Base-by-base conservation (phyloP, 257 asterid species). In the Solanum sparsipilum region DNA sequence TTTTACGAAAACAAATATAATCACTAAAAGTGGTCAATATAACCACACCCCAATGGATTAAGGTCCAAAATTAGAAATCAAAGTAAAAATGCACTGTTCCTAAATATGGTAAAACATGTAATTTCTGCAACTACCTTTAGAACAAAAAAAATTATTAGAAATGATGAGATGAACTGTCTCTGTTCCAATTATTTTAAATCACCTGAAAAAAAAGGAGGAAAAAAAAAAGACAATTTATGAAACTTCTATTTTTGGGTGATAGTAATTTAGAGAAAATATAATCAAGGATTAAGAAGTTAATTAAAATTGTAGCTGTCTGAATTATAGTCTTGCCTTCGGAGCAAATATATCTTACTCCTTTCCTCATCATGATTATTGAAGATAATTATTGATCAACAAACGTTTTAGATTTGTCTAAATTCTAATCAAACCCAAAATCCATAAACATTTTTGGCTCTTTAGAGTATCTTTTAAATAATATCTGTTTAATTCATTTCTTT, bases 261-360 rank as follows among this genome's bases (percentile, higher is more conserved):
- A 23, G 29, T 23, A 60, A 60, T 0, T 23, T 60, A 0, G 0
- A 79, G 16, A 79, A 46, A 7, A 48, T 78, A n/a, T 79, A 79
- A 25, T 79, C 38, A 79, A n/a, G 29, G 8, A 25, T 79, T 79
- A 25, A 44, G 16, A 4, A 27, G 16, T 79, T 79, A 44, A 27
- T 27, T 78, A 13, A 23, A 75, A 34, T 56, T 72, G n/a, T 74
- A 56, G 65, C 10, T 18, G n/a, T 56, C 65, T 56, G n/a, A 18
- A 56, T 56, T 56, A 18, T 18, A 36, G 23, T 79, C 88, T 88
- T 84, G 58, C 60, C 86, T 84, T 75, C 39, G 88, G 89, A 52
- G 87, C 9, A 34, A 88, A 71, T 36, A 81, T 0, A 81, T 34
- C 29, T 32, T 58, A 20, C 0, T 39, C 46, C 72, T 81, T 38